Conservation (phyloP, 768 basidiomycete genomes). For the Hortiboletus campestris region DNA sequence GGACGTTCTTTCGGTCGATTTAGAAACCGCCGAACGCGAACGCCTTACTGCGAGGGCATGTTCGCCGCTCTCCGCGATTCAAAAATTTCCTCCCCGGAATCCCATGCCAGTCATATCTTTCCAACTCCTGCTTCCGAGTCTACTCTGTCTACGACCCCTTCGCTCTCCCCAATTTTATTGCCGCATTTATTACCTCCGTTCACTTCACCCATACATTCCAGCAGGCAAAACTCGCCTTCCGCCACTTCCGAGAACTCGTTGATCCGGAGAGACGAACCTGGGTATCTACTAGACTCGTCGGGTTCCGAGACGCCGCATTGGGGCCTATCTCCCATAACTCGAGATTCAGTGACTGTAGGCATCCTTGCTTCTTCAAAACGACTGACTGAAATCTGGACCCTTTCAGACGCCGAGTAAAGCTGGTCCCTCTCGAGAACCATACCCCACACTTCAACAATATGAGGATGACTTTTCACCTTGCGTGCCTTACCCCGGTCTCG, state of each 20-base stretch:
- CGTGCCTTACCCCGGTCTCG: neutral
- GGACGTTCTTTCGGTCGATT: conserved; percentile 37
- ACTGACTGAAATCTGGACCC: neutral
- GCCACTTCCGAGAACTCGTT: conserved; percentile 15
- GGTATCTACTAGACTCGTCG: conserved; percentile 21
- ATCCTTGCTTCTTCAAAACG: neutral
- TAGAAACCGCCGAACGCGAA: conserved; percentile 29
- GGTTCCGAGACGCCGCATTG: conserved; percentile 21
- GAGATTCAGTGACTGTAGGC: conserved; percentile 31
- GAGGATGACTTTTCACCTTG: neutral
- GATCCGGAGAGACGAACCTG: conserved; percentile 2
- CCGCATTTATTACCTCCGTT: conserved; percentile 17
- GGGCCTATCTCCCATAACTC: conserved; percentile 20
- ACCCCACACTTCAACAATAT: neutral
- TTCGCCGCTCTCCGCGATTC: conserved; percentile 10
- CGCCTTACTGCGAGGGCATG: conserved; percentile 13
- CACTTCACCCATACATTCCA: conserved; percentile 4
- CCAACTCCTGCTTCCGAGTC: neutral
- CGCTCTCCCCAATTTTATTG: conserved; percentile 15
- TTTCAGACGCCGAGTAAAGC: conserved; percentile 28
- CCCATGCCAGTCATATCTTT: neutral
- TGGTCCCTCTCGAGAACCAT: conserved; percentile 11
- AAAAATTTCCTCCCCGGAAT: neutral
- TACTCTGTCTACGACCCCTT: conserved; percentile 3
- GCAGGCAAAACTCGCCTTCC: neutral